Percentiles rank a stretch among this genome's conserved stretches.
These are phyloP conservation scores for Acanthamoeba lenticulata DNA, from an alignment of 208 protist genomes.

Conservation along the genomic window DNA sequence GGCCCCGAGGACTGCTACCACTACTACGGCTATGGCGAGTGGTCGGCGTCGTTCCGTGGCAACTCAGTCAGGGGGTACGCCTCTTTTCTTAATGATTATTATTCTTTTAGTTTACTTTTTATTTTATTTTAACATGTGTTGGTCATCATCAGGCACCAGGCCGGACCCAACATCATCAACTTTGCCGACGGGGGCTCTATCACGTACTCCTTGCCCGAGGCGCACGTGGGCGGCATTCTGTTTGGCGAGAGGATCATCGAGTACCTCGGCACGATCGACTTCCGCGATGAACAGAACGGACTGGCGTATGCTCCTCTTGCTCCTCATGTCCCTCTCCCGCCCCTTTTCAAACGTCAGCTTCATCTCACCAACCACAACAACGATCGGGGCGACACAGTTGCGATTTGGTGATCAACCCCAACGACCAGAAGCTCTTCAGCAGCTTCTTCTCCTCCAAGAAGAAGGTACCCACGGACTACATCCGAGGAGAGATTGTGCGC, in stretches of 20 bases:
- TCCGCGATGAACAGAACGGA: slow-evolving; percentile 71
- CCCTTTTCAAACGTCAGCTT: not conserved
- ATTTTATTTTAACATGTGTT: not conserved
- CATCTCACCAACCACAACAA: not conserved
- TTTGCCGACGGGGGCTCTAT: slow-evolving; percentile 76
- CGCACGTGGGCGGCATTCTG: slow-evolving; percentile 72
- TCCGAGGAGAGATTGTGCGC: slow-evolving; percentile 2
- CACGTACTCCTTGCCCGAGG: slow-evolving; percentile 59
- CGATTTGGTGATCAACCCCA: slow-evolving; percentile 74
- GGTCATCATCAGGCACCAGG: slow-evolving; percentile 68
- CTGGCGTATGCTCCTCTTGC: slow-evolving; percentile 8
- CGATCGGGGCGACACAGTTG: not conserved
- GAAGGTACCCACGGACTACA: slow-evolving; percentile 22
- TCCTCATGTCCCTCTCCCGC: not conserved
- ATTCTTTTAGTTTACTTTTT: not conserved
- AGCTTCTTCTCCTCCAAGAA: slow-evolving; percentile 74
- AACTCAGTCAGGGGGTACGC: slow-evolving; percentile 72
- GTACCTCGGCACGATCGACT: slow-evolving; percentile 72
- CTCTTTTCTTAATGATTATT: not conserved
- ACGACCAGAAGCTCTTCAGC: slow-evolving; percentile 70
- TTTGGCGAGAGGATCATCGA: slow-evolving; percentile 75
- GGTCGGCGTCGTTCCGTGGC: slow-evolving; percentile 65
- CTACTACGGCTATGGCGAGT: slow-evolving; percentile 68
- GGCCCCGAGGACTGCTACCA: slow-evolving; percentile 60
- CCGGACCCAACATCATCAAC: slow-evolving; percentile 69